phyloP scores from a whole-genome alignment of 371 early-diverging fungal genomes.

The Mucor piriformis region DNA sequence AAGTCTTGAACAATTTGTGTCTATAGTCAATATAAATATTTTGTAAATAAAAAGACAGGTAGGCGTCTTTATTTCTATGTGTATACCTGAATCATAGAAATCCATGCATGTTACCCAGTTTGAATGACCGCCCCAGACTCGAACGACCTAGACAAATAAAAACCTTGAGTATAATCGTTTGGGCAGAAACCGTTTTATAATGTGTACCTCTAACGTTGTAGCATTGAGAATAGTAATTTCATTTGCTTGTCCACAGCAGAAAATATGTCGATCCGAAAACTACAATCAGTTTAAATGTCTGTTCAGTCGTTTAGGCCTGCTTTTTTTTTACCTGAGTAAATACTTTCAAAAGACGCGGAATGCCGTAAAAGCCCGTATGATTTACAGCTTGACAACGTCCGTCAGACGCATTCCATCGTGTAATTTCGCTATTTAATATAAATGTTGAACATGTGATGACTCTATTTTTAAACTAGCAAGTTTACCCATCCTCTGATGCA shows the following conservation, averaged over 20 bases:
- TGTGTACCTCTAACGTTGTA: constrained; percentile 55
- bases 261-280: constrained; percentile 44
- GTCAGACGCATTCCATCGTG: constrained; percentile 73
- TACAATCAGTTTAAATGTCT: background rate
- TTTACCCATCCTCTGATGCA: constrained; percentile 72
- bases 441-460: background rate
- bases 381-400: constrained; percentile 72
- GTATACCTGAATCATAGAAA: constrained; percentile 59
- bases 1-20: constrained; percentile 23
- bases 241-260: constrained; percentile 50
- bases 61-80: background rate
- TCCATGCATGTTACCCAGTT: constrained; percentile 69
- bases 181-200: no score
- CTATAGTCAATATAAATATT: constrained; percentile 11
- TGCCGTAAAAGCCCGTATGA: constrained; percentile 60
- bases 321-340: constrained; percentile 30
- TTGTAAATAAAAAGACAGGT: background rate
- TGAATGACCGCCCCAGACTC: constrained; percentile 69
- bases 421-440: constrained; percentile 55
- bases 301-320: background rate
- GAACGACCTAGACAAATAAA: constrained; percentile 48
- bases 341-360: constrained; percentile 55
- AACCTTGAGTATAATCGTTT: no score
- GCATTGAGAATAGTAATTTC: constrained; percentile 53
- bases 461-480: background rate